Base-by-base conservation (phyloP, 2,329 filamentous ascomycete genomes). In the Cadophora gregata region DNA sequence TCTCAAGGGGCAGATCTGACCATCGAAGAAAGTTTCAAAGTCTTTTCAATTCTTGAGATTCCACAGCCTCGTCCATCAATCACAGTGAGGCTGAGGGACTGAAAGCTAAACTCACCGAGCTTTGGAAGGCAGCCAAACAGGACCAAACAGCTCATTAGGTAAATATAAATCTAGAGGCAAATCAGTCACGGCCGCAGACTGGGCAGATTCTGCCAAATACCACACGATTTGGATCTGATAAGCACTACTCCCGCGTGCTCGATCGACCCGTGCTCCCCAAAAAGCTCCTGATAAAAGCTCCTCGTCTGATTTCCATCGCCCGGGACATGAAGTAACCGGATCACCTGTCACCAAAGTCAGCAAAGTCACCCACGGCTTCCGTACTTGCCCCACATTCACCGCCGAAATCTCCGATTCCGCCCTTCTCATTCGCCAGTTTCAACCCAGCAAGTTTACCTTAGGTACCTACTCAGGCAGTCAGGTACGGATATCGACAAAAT, bases 401-500 rank as follows among this genome's bases (percentile, higher is more conserved):
- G n/a, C 60, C 38, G n/a, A 56, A 58, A 58, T 42, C n/a, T 42
- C 29, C 36, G 42, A 36, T 64, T n/a, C 21, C 38, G 45, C 53
- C 51, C 12, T n/a, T 56, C 36, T 33, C 33, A 63, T 63, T 63
- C 24, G 61, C 19, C 61, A 48, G 24, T 42, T n/a, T n/a, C 36
- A 36, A 45, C 33, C n/a, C 21, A 60, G 8, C 38, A 24, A 58
- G 21, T 38, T 59, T 53, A 10, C 51, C n/a, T n/a, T n/a, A n/a
- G n/a, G n/a, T n/a, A n/a, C n/a, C n/a, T n/a, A n/a, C n/a, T n/a
- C n/a, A n/a, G n/a, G n/a, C n/a, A n/a, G n/a, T 55, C 61, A 60
- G 38, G 61, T 56, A 56, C 60, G 55, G 45, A 48, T 12, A 38
- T 19, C 31, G 29, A 51, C 55, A 64, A 60, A 64, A 53, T 64